Base-by-base conservation (phyloP, 495 filamentous ascomycete genomes). In the Jackrogersella multiformis region DNA sequence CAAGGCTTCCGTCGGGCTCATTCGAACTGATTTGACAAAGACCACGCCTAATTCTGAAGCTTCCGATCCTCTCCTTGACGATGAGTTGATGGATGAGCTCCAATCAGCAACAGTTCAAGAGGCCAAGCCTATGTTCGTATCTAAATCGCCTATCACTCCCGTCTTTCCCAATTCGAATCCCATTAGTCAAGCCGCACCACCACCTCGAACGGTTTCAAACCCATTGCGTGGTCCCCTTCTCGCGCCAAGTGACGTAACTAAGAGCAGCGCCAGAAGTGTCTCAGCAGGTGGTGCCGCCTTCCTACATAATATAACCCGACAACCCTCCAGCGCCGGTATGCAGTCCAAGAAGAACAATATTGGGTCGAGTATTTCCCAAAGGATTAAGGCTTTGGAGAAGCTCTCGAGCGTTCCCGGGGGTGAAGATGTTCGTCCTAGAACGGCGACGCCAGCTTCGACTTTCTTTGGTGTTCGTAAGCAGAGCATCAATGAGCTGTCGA, bases 11-110 rank as follows among this genome's bases (percentile, higher is more conserved):
- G 69, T 88, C 18, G 86, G 87, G 57, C 84, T 84, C 9, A 89
- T 90, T 61, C 78, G 81, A 53, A 84, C 82, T 4, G 77, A 81
- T 48, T 36, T 83, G 4, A 36, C 60, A 7, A 76, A 73, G 39
- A 86, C 85, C 20, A 80, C 77, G 23, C 80, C 86, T 21, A 82
- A 83, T 64, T 87, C 88, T 2, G 84, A 89, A 64, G 85, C 87
- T 16, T 61, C 67, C 16, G 68, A 86, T 88, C 68, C 85, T 89
- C 57, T 84, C 86, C 28, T 94, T 5, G 92, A 96, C 74, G 92
- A 97, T 76, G 92, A 89, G 30, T 89, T 96, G 68, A 90, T 96
- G 87, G 90, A 95, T 60, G 92, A 97, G 80, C 80, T 97, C 52
- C 90, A 90, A 65, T 90, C 86, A 34, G 93, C 92, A 30, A 92